Evolutionary conservation across 78 protist genomes (phyloP), one percentile per base, ranked within the genome.

Genomic region (Cavenderia fasciculata): DNA sequence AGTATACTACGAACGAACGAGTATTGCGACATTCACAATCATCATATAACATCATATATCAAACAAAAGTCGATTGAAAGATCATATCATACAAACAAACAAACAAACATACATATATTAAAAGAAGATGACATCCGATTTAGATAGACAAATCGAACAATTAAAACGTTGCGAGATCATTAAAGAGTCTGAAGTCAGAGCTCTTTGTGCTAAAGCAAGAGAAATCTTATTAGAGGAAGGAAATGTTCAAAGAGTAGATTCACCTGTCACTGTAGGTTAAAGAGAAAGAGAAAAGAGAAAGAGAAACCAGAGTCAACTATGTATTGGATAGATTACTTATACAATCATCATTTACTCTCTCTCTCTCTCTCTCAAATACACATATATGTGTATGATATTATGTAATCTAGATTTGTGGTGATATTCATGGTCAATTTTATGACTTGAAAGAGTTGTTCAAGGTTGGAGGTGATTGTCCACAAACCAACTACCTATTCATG

Each of bases 401-500:
- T n/a, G n/a, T n/a, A n/a, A n/a, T n/a, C n/a, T 65, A 97, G 97
- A 94, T 99, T 1, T 97, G 99, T 54, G 99, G 99, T 19, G 99
- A 99, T 94, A 98, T 99, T 52, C 99, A 99, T 85, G 99, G 99
- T 3, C 99, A 97, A 86, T 99, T 98, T 69, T 97, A 97, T 86
- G 99, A 99, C 68, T 94, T 99, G 44, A 77, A 79, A 71, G 99
- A 98, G 75, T 94, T 99, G 8, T 98, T 99, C 94, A 87, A 94
- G 47, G 97, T 97, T 8, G 99, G 99, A 0, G 99, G 99, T 7
- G 96, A 97, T 29, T 61, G 92, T 59, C 99, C 99, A 29, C 97
- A 96, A 70, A 96, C 99, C 11, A 98, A 98, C 82, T 99, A 98
- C 71, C 57, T 98, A 14, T 99, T 99, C 85, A 94, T 98, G 97